These are phyloP conservation scores for Camelina laxa DNA, from an alignment of 345 rosid genomes.

Conservation along the genomic window DNA sequence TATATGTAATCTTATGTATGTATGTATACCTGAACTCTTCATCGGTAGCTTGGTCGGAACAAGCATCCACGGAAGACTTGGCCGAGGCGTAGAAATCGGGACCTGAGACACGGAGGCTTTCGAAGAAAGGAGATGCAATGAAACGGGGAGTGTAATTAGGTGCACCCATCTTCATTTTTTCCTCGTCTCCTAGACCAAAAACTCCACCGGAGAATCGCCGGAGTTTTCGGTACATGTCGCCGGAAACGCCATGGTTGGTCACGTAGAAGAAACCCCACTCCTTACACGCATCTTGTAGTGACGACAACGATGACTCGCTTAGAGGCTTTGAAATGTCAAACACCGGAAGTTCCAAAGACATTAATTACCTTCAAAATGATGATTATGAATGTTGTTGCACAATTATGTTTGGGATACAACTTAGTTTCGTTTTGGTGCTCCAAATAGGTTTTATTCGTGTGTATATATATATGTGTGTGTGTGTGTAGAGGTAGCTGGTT, in stretches of 20 bases:
- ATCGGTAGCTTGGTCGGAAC: constrained; percentile 47
- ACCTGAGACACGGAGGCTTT: constrained; percentile 73
- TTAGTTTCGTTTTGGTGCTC: constrained; percentile 20
- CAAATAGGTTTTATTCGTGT: constrained; percentile 22
- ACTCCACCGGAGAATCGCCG: constrained; percentile 50
- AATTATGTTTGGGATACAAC: constrained; percentile 20
- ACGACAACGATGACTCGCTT: constrained; percentile 48
- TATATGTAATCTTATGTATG: not conserved
- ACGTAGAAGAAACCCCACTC: constrained; percentile 83
- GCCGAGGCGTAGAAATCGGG: constrained; percentile 72
- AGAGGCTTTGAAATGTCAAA: constrained; percentile 67
- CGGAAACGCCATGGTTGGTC: constrained; percentile 68
- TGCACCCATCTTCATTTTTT: constrained; percentile 70
- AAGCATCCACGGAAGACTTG: constrained; percentile 53
- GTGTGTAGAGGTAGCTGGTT: constrained; percentile 15
- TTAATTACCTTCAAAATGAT: constrained; percentile 14
- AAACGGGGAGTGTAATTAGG: constrained; percentile 73
- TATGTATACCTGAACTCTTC: constrained; percentile 62
- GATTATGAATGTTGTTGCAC: constrained; percentile 20
- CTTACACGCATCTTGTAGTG: constrained; percentile 68
- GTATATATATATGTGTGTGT: not conserved
- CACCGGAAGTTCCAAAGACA: constrained; percentile 57
- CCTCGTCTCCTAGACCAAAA: constrained; percentile 52
- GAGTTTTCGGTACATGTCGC: constrained; percentile 50
- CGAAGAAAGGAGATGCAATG: constrained; percentile 90